Evolutionary conservation across 495 filamentous ascomycete genomes (phyloP).

Genomic region (Aspergillus coremiiformis): DNA sequence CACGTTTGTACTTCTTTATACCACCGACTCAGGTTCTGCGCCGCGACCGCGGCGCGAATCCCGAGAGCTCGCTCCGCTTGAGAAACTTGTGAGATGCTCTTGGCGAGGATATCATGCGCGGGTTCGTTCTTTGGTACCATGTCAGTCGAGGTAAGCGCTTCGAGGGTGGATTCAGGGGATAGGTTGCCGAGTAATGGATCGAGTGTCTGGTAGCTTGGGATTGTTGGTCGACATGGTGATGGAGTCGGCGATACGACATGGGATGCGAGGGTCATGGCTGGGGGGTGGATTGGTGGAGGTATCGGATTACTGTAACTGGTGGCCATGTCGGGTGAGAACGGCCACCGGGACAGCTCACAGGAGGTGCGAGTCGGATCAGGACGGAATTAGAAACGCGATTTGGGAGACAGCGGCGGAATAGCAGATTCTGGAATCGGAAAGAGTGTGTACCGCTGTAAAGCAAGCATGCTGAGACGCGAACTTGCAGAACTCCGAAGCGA

Average conservation of each 20-base stretch:
- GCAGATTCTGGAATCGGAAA: slow-evolving; percentile 12
- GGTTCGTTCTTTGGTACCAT: slow-evolving; percentile 44
- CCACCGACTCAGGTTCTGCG: slow-evolving; percentile 70
- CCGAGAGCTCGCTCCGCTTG: slow-evolving; percentile 63
- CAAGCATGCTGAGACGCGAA: slow-evolving; percentile 26
- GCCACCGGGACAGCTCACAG: slow-evolving; percentile 3
- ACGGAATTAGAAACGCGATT: slow-evolving; percentile 9
- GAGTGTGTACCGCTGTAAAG: slow-evolving; percentile 15
- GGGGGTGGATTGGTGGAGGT: slow-evolving; percentile 26
- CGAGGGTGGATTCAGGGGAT: slow-evolving; percentile 48
- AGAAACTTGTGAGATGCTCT: slow-evolving; percentile 60
- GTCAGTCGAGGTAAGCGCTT: slow-evolving; percentile 47
- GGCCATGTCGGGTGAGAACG: slow-evolving; percentile 44
- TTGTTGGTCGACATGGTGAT: slow-evolving; percentile 21
- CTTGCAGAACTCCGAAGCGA: slow-evolving; percentile 5
- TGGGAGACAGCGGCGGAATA: slow-evolving; percentile 18
- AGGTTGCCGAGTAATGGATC: slow-evolving; percentile 49
- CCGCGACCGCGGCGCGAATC: slow-evolving; percentile 63
- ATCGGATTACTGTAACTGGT: slow-evolving; percentile 22
- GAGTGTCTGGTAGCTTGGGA: slow-evolving; percentile 25
- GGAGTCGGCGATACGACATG: slow-evolving; percentile 18
- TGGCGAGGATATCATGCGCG: slow-evolving; percentile 48
- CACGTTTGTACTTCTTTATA: slow-evolving; percentile 66
- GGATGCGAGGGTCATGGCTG: slow-evolving; percentile 18
- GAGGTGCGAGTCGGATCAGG: background rate